These are phyloP conservation scores for Coemansia sp. DNA, from an alignment of 192 early-diverging fungal species.

Conservation along the genomic window DNA sequence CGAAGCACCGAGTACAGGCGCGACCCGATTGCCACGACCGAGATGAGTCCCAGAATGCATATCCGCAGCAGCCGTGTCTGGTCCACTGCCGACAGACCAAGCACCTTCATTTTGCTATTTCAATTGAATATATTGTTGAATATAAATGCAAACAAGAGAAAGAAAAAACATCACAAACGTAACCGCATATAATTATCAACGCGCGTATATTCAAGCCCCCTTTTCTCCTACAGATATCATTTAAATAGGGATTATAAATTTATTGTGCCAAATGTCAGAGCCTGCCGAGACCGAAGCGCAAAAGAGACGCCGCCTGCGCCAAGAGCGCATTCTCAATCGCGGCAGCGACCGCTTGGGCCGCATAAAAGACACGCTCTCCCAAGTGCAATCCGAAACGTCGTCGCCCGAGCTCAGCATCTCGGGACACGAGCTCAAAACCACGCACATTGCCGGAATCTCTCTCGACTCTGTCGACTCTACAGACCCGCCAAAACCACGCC, in stretches of 20 bases:
- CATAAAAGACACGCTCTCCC: slow-evolving; percentile 38
- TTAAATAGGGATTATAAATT: no score
- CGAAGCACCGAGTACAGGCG: slow-evolving; percentile 97
- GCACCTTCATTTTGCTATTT: slow-evolving; percentile 35
- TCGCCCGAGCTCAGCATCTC: background rate
- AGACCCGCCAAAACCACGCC: slow-evolving; percentile 14
- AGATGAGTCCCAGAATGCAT: slow-evolving; percentile 86
- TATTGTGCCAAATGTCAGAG: slow-evolving; percentile 9
- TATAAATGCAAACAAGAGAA: background rate
- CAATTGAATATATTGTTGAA: background rate
- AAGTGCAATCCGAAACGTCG: slow-evolving; percentile 35
- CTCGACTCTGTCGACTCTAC: slow-evolving; percentile 9
- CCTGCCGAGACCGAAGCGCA: slow-evolving; percentile 34
- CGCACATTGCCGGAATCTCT: slow-evolving; percentile 20
- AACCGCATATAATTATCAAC: background rate
- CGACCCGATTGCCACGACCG: slow-evolving; percentile 80
- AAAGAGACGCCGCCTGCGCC: slow-evolving; percentile 36
- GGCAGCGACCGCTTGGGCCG: slow-evolving; percentile 44
- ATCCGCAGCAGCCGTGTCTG: slow-evolving; percentile 71
- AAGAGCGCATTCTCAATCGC: slow-evolving; percentile 51
- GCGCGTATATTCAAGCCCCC: no score
- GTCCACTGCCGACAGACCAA: slow-evolving; percentile 46
- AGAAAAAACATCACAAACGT: background rate
- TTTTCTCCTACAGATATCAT: no score
- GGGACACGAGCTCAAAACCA: background rate